Conservation (phyloP, 768 basidiomycete genomes). For the Cystobasidium onofrii region DNA sequence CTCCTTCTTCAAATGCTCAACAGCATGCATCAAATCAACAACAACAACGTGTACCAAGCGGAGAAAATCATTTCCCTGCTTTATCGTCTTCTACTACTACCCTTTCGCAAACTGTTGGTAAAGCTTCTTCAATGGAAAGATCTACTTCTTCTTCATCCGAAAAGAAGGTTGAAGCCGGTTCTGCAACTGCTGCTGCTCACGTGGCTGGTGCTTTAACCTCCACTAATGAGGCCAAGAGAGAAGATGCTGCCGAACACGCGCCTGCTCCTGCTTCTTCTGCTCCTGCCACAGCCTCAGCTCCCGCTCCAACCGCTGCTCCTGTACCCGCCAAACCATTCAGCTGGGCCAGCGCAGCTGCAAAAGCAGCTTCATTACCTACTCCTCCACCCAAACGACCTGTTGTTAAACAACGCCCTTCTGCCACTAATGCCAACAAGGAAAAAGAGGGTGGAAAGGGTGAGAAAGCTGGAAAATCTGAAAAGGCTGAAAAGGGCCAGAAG, state of each 20-base stretch:
- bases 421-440: neutral
- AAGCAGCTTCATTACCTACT: slow-evolving; percentile 23
- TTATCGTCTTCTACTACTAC: neutral
- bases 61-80: slow-evolving; percentile 28
- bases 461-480: neutral
- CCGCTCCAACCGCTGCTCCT: too few species aligned
- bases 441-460: neutral
- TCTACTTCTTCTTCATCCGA: neutral
- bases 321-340: slow-evolving; percentile 10
- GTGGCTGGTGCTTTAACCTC: neutral
- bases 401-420: neutral
- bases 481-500: neutral
- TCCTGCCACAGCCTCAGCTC: too few species aligned
- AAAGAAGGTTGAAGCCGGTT: neutral
- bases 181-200: neutral
- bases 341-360: slow-evolving; percentile 24
- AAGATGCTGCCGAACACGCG: neutral
- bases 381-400: slow-evolving; percentile 23
- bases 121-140: neutral
- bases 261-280: neutral
- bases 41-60: slow-evolving; percentile 15
- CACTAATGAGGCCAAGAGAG: neutral
- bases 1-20: neutral
- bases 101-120: neutral
- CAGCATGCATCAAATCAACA: neutral